phyloP scores from a whole-genome alignment of 306 rosid species.

The Quercus rubra region DNA sequence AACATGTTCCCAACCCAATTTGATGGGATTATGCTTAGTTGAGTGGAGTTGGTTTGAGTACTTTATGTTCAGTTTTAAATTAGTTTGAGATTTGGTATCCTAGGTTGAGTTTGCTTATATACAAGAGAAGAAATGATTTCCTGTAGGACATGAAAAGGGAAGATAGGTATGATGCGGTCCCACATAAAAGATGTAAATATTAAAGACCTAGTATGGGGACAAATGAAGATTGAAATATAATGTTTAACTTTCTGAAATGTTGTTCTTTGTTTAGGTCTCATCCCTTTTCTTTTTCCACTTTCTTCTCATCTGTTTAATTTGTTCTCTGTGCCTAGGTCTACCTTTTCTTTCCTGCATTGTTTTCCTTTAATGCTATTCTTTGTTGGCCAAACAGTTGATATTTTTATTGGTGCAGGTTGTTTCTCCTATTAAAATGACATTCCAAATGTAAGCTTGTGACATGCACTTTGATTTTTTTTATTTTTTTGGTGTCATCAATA shows the following conservation, averaged over 20 bases:
- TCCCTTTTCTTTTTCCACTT: background rate
- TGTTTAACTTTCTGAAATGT: background rate
- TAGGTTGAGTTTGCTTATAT: background rate
- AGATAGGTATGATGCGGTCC: background rate
- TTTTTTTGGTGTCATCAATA: background rate
- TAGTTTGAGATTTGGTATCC: background rate
- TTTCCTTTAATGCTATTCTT: background rate
- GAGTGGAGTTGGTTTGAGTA: background rate
- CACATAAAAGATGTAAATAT: background rate
- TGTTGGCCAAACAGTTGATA: background rate
- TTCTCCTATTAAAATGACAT: conserved; percentile 30
- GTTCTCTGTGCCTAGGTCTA: background rate
- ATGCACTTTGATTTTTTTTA: background rate
- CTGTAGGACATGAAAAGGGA: background rate
- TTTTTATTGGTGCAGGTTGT: conserved; percentile 17
- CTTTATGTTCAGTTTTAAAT: background rate
- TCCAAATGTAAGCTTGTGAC: conserved; percentile 18
- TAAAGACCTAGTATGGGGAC: background rate
- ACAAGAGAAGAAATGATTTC: background rate
- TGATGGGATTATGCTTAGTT: background rate
- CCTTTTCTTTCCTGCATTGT: conserved; percentile 1
- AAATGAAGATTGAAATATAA: background rate
- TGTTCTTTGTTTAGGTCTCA: background rate
- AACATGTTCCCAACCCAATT: background rate
- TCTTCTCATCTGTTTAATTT: background rate